Evolutionary conservation across 106 monocot genomes (phyloP).

Genomic region (Dendrobium catenatum): DNA sequence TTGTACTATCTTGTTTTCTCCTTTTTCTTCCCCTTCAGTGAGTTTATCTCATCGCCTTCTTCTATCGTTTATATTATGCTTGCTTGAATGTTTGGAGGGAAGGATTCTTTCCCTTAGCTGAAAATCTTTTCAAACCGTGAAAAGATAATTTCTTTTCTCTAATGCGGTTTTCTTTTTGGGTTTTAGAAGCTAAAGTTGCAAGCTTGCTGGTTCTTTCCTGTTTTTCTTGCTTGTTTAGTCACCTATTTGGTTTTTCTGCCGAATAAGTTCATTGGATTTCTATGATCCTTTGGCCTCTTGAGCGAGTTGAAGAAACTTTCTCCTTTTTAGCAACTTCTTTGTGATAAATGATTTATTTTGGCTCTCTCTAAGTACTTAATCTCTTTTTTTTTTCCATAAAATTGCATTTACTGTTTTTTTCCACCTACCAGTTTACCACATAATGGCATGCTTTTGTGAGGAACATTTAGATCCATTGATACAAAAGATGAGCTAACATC

Average conservation of each 20-base stretch:
- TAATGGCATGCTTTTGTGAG: too few species aligned
- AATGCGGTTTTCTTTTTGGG: neutral
- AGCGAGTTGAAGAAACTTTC: neutral
- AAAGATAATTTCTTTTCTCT: neutral
- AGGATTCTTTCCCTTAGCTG: neutral
- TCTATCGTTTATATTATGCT: neutral
- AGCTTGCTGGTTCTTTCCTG: neutral
- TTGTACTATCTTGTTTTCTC: neutral
- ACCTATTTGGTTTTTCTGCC: neutral
- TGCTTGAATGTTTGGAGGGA: neutral
- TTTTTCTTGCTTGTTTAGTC: neutral
- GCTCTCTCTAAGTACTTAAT: neutral
- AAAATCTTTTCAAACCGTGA: neutral
- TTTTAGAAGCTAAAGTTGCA: neutral
- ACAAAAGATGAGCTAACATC: too few species aligned
- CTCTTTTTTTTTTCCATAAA: neutral
- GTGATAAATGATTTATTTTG: neutral
- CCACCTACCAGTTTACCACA: too few species aligned
- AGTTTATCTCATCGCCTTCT: neutral
- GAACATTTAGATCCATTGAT: too few species aligned
- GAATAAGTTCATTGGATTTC: neutral
- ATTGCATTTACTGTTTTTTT: too few species aligned
- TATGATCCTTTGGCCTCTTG: neutral
- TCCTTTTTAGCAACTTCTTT: neutral
- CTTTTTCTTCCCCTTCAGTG: neutral